Percentiles rank a stretch among this genome's conserved stretches.
These are phyloP conservation scores for Umbellularia californica DNA, from an alignment of 164 flowering plant species.

Conservation along the genomic window DNA sequence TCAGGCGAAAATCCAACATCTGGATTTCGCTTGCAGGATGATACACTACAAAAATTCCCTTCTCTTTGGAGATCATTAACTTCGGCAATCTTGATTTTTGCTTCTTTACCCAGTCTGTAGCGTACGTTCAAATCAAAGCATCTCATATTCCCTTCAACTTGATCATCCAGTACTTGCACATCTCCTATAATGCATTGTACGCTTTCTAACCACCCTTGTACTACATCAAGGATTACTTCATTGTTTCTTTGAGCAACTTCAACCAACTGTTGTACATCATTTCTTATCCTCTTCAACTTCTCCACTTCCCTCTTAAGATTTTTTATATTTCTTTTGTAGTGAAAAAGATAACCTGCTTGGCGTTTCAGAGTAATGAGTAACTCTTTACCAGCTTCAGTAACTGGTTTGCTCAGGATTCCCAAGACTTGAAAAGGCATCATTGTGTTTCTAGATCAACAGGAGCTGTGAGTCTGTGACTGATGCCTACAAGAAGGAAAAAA, in stretches of 20 bases:
- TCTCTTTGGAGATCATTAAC: not conserved
- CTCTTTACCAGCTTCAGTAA: not conserved
- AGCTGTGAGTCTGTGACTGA: not conserved
- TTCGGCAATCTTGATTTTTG: not conserved
- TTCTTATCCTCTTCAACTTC: not conserved
- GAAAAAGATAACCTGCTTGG: not conserved
- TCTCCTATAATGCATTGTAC: not conserved
- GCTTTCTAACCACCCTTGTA: not conserved
- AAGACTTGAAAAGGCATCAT: not conserved
- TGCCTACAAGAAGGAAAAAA: too few relatives aligned
- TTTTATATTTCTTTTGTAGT: not conserved
- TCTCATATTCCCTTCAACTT: not conserved
- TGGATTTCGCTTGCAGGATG: not conserved
- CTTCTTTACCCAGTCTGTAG: not conserved
- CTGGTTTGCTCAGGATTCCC: not conserved
- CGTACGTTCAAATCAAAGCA: not conserved
- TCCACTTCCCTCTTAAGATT: not conserved
- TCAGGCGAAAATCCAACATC: not conserved
- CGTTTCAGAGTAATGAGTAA: not conserved
- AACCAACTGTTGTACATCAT: not conserved
- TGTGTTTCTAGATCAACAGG: not conserved
- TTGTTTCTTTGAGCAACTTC: not conserved
- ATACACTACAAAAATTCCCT: not conserved
- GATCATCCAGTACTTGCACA: not conserved
- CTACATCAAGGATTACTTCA: not conserved